Conservation (phyloP, 306 rosid genomes). For the Alnus glutinosa region DNA sequence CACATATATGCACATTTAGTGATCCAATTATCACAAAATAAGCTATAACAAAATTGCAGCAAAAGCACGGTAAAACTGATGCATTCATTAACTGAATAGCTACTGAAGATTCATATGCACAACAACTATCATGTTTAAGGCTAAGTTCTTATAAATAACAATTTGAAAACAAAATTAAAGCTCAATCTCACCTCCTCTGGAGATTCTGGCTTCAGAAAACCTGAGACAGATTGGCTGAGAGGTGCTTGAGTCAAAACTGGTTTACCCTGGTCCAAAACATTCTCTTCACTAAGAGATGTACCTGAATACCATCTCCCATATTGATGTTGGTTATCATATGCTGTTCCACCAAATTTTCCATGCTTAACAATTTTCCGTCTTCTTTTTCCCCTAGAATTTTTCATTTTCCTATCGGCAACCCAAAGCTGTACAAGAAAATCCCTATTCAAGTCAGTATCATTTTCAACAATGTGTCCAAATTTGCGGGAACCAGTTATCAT, state of each 20-base stretch:
- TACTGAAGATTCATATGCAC: not conserved
- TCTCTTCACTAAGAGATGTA: conserved; percentile 37
- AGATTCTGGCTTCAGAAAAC: conserved; percentile 48
- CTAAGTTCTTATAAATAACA: not conserved
- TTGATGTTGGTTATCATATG: conserved; percentile 12
- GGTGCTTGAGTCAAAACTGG: conserved; percentile 59
- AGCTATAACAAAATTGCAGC: not conserved
- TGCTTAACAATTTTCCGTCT: conserved; percentile 20
- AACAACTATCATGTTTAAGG: not conserved
- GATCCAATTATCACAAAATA: not conserved
- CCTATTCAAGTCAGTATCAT: conserved; percentile 45
- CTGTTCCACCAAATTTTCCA: conserved; percentile 21
- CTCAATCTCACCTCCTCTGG: conserved; percentile 60
- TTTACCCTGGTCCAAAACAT: conserved; percentile 7
- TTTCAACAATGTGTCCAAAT: conserved; percentile 37
- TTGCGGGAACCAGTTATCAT: conserved; percentile 29
- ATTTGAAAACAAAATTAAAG: not conserved
- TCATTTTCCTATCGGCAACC: conserved; percentile 55
- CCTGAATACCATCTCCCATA: conserved; percentile 36
- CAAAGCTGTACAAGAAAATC: conserved; percentile 60
- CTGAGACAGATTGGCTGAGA: conserved; percentile 64
- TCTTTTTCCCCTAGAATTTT: conserved; percentile 24
- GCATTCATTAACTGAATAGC: not conserved
- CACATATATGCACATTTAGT: not conserved
- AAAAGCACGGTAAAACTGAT: not conserved